Conservation (phyloP, 1,139 yeast species). For the Geotrichum aggregatum region DNA sequence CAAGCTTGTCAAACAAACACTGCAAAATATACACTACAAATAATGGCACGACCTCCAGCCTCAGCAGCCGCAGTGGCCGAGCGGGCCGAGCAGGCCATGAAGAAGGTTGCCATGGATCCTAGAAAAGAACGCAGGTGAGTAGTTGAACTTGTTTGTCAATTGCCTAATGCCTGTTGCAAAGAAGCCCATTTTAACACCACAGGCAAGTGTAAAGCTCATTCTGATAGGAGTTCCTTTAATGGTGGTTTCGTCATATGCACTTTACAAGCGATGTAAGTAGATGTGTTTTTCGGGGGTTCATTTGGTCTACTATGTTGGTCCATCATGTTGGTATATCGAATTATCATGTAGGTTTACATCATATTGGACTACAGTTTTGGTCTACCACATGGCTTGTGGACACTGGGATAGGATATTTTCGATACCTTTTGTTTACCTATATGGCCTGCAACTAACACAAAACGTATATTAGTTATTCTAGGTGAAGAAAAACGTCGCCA, state of each 20-base stretch:
- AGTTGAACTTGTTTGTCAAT: not conserved
- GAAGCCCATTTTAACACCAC: not conserved
- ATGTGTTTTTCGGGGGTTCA: conserved; percentile 4
- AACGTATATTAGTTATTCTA: conserved; percentile 39
- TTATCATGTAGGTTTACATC: no score
- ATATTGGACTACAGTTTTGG: no score
- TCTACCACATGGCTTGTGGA: no score
- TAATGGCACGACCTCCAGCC: conserved; percentile 20
- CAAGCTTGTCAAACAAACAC: no score
- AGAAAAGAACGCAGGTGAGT: conserved; percentile 19
- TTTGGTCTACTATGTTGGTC: no score
- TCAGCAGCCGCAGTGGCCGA: conserved; percentile 7
- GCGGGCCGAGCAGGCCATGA: conserved; percentile 10
- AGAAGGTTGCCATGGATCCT: conserved; percentile 18
- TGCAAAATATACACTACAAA: not conserved
- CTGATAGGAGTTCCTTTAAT: conserved; percentile 43
- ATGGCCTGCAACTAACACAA: no score
- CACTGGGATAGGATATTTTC: no score
- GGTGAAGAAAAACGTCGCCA: conserved; percentile 48
- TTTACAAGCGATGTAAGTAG: conserved; percentile 38
- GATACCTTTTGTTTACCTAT: no score
- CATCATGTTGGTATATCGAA: no score
- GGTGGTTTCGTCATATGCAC: conserved; percentile 40
- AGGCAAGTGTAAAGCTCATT: conserved; percentile 38
- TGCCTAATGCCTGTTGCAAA: no score